Percentiles rank a stretch among this genome's conserved stretches.
Conservation (phyloP, 23 red algal genomes). For the Chondrus crispus region DNA sequence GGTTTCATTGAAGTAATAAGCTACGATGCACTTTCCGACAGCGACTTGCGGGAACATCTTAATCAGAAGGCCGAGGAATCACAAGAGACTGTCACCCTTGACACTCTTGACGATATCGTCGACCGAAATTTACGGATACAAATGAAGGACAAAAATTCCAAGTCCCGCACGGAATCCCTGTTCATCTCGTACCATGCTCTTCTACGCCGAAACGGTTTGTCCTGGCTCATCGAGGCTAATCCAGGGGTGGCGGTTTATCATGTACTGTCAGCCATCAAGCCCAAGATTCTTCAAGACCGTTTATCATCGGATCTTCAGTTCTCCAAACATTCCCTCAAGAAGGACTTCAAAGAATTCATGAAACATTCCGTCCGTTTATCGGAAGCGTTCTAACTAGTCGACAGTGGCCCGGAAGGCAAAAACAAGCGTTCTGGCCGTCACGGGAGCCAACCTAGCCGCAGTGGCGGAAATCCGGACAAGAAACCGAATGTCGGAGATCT, state of each 20-base stretch:
- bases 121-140: neutral
- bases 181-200: neutral
- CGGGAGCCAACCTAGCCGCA: too few species aligned
- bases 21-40: neutral
- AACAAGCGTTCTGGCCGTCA: too few species aligned
- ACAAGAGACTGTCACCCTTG: neutral
- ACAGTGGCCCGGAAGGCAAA: neutral
- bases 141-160: neutral
- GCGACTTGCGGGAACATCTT: neutral
- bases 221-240: neutral
- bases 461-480: too few species aligned
- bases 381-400: neutral
- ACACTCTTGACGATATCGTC: neutral
- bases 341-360: neutral
- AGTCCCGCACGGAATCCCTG: neutral
- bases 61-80: neutral
- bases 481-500: too few species aligned
- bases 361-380: neutral
- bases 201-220: neutral
- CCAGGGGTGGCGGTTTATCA: neutral
- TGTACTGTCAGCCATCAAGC: neutral
- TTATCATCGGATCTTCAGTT: neutral
- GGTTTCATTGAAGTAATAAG: neutral
- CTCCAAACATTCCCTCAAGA: neutral
- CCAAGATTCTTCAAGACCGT: neutral